Evolutionary conservation across 805 yeast species (phyloP).

Genomic region (Yarrowia sp.): DNA sequence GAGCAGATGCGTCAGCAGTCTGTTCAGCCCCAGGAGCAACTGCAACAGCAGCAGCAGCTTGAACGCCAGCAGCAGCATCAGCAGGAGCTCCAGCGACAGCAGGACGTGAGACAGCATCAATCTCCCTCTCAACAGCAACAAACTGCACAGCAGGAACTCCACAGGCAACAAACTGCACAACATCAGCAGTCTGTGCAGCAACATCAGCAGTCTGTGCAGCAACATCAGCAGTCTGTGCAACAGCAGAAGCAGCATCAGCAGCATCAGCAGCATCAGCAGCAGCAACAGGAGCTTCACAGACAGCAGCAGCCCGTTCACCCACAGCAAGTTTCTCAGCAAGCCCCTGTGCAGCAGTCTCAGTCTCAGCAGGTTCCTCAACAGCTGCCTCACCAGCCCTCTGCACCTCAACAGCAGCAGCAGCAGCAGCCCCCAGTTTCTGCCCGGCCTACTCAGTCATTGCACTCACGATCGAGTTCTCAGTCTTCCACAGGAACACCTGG

Average conservation of each 20-base stretch:
- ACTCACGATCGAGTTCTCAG: conserved; percentile 14
- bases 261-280: neutral
- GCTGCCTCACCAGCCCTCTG: neutral
- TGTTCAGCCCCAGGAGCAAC: neutral
- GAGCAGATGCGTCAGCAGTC: neutral
- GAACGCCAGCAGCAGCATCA: neutral
- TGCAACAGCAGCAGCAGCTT: neutral
- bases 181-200: neutral
- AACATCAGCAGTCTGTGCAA: neutral
- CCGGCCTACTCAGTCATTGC: neutral
- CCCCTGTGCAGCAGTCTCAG: neutral
- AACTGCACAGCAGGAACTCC: neutral
- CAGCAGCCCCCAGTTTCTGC: neutral
- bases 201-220: neutral
- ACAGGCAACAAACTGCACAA: neutral
- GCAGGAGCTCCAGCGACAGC: neutral
- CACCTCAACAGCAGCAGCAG: neutral
- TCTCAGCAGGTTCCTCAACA: neutral
- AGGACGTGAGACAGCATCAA: neutral
- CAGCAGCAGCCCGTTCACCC: neutral
- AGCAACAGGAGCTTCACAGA: neutral
- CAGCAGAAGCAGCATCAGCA: neutral
- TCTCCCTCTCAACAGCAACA: neutral
- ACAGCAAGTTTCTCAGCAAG: neutral
- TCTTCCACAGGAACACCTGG: neutral